These are phyloP conservation scores for Sclerotinia sclerotiorum DNA, from an alignment of 2,329 filamentous ascomycete genomes.

Conservation along the genomic window DNA sequence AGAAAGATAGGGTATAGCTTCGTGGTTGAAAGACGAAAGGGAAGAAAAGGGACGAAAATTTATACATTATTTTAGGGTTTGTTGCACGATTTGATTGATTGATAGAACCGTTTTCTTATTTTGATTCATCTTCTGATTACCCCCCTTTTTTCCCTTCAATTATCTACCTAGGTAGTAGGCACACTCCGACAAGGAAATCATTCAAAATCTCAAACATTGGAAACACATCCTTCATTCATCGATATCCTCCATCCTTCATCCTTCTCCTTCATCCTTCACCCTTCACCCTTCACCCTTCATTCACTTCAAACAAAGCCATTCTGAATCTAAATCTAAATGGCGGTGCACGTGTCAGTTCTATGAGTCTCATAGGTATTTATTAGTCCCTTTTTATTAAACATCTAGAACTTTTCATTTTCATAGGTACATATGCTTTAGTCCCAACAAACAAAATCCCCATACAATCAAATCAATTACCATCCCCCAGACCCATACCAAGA, in stretches of 20 bases:
- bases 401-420: conserved; percentile 1
- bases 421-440: background rate
- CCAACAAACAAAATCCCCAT: background rate
- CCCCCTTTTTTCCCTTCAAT: background rate
- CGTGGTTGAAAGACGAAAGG: background rate
- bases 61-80: background rate
- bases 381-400: conserved; percentile 8
- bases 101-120: background rate
- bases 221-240: background rate
- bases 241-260: background rate
- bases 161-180: background rate
- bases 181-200: background rate
- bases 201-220: background rate
- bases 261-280: no score
- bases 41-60: background rate
- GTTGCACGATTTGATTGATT: background rate
- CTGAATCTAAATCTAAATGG: background rate
- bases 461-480: background rate
- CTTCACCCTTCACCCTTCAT: background rate
- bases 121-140: background rate
- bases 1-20: background rate
- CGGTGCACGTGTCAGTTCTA: conserved; percentile 7
- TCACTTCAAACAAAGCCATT: background rate
- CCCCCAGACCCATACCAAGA: background rate
- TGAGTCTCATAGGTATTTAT: background rate